These are phyloP conservation scores for Hypoxylon lienhwacheense DNA, from an alignment of 495 filamentous ascomycete genomes.

Conservation along the genomic window DNA sequence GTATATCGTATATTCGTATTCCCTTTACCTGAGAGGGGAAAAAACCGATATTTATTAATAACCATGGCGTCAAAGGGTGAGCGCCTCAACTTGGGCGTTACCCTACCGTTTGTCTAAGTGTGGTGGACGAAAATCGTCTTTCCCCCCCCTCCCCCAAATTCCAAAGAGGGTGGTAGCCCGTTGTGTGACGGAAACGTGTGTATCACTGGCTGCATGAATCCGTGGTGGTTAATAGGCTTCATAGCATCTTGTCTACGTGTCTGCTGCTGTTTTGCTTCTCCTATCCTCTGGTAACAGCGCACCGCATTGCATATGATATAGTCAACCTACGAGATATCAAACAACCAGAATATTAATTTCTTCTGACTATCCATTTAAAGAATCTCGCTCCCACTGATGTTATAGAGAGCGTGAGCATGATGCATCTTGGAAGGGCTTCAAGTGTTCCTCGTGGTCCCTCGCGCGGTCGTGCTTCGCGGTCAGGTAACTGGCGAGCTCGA, in stretches of 20 bases:
- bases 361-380: not conserved
- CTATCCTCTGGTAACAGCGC: not conserved
- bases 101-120: no score
- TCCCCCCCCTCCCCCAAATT: no score
- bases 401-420: not conserved
- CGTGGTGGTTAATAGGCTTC: not conserved
- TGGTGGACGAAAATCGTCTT: no score
- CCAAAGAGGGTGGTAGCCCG: not conserved
- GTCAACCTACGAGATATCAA: not conserved
- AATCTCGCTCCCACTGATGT: not conserved
- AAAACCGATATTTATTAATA: no score
- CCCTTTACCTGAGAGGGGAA: no score
- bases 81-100: no score
- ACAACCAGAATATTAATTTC: not conserved
- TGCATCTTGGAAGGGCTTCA: constrained; percentile 19
- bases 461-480: not conserved
- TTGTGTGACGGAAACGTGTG: constrained; percentile 10
- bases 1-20: no score
- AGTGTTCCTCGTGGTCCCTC: not conserved
- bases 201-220: not conserved
- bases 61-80: no score
- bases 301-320: not conserved
- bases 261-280: not conserved
- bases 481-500: not conserved
- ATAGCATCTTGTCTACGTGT: not conserved